Conservation (phyloP, 179 eudicot species). For the Silene noctiflora region DNA sequence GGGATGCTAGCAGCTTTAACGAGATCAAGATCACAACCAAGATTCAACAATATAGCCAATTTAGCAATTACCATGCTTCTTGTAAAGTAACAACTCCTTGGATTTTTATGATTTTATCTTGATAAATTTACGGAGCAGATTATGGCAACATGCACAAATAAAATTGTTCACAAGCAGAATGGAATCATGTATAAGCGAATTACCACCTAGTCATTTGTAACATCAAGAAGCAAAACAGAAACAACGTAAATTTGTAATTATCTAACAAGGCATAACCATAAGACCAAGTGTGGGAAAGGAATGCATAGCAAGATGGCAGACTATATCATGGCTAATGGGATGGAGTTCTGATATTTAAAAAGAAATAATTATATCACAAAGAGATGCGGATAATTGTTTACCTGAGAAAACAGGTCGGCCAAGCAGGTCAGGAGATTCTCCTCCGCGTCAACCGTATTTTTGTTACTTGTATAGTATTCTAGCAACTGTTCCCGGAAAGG, state of each 20-base stretch:
- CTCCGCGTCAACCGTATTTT: conserved; percentile 63
- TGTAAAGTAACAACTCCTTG: too few species aligned
- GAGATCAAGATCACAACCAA: not conserved
- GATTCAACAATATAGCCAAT: not conserved
- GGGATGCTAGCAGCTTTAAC: not conserved
- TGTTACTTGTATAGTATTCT: conserved; percentile 63
- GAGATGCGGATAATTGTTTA: conserved; percentile 15
- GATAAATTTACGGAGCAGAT: too few species aligned
- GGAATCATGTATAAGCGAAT: too few species aligned
- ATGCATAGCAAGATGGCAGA: not conserved
- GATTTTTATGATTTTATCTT: too few species aligned
- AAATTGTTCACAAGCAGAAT: too few species aligned
- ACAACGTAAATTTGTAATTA: too few species aligned
- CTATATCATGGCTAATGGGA: not conserved
- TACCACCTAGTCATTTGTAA: too few species aligned
- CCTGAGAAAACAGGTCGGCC: conserved; percentile 93
- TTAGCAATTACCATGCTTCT: not conserved
- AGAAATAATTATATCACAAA: not conserved
- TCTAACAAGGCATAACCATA: not conserved
- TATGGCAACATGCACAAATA: too few species aligned
- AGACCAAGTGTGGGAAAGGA: not conserved
- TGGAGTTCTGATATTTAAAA: not conserved
- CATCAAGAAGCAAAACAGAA: too few species aligned
- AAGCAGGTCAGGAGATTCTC: conserved; percentile 87
- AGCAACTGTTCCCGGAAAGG: conserved; percentile 82